These are phyloP conservation scores for Melocanna baccifera DNA, from an alignment of 176 grass and related monocot genomes.

Conservation along the genomic window DNA sequence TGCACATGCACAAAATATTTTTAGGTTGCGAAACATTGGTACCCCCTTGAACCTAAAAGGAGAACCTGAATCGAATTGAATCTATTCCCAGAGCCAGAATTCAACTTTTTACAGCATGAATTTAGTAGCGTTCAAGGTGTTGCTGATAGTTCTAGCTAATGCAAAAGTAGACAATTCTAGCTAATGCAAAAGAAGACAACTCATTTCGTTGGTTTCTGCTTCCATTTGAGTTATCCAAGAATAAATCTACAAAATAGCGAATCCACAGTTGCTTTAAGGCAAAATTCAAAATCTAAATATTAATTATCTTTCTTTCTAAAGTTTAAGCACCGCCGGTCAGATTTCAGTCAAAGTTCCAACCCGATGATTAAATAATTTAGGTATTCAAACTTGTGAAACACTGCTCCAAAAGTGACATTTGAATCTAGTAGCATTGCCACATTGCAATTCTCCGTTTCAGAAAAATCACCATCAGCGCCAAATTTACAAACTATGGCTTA, in stretches of 20 bases:
- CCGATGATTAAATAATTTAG: neutral
- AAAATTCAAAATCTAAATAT: neutral
- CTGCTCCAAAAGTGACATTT: neutral
- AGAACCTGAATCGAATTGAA: neutral
- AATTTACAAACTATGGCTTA: neutral
- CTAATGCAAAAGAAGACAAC: neutral
- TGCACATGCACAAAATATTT: neutral
- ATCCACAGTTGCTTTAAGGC: neutral
- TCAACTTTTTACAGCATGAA: neutral
- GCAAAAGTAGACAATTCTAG: neutral
- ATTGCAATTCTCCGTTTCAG: neutral
- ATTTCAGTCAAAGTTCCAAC: neutral
- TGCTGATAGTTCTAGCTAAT: neutral
- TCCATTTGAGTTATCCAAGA: neutral
- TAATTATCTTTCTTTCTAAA: neutral
- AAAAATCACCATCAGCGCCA: neutral
- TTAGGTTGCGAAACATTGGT: neutral
- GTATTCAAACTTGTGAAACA: neutral
- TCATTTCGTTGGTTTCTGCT: neutral
- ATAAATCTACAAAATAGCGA: slow-evolving; percentile 2
- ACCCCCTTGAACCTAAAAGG: neutral
- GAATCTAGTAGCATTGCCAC: neutral
- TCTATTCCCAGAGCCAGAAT: neutral
- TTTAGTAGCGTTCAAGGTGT: neutral
- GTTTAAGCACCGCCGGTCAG: neutral